These are phyloP conservation scores for Bryoerythrophyllum caledonicum DNA, from an alignment of 225 moss, liverwort and hornwort genomes.

Conservation along the genomic window DNA sequence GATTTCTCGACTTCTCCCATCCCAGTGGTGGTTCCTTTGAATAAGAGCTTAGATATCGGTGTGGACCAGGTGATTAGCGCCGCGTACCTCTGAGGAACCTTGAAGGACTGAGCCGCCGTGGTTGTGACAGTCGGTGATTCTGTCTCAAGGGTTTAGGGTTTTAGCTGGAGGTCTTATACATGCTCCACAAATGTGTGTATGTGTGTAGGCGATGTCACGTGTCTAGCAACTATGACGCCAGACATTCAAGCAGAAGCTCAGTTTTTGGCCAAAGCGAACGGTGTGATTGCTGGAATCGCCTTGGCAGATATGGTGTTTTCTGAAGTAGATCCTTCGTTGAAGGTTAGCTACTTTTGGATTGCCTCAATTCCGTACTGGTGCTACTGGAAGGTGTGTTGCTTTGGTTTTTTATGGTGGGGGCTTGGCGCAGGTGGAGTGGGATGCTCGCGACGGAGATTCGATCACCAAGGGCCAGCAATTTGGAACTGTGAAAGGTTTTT, in stretches of 20 bases:
- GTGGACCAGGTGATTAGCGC: not conserved
- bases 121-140: slow-evolving; percentile 5
- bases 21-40: not conserved
- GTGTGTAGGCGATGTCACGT: slow-evolving; percentile 81
- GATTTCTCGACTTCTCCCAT: not conserved
- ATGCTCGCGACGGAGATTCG: slow-evolving; percentile 71
- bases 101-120: not conserved
- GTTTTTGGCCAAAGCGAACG: slow-evolving; percentile 94
- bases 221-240: slow-evolving; percentile 75
- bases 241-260: slow-evolving; percentile 78
- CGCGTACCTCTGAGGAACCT: not conserved
- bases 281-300: slow-evolving; percentile 85
- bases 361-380: not conserved
- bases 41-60: slow-evolving; percentile 1
- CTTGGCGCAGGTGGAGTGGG: slow-evolving; percentile 75
- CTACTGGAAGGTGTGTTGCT: not conserved
- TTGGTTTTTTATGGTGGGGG: slow-evolving; percentile 5
- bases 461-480: slow-evolving; percentile 71
- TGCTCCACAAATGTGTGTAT: not conserved
- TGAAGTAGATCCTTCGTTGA: slow-evolving; percentile 76
- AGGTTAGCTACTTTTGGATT: slow-evolving; percentile 40
- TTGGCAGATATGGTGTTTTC: slow-evolving; percentile 79
- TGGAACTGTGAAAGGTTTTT: slow-evolving; percentile 68
- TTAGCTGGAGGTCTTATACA: not conserved
- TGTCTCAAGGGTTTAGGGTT: slow-evolving; percentile 23